These are phyloP conservation scores for Tremella fuciformis DNA, from an alignment of 768 basidiomycete species.

Conservation along the genomic window DNA sequence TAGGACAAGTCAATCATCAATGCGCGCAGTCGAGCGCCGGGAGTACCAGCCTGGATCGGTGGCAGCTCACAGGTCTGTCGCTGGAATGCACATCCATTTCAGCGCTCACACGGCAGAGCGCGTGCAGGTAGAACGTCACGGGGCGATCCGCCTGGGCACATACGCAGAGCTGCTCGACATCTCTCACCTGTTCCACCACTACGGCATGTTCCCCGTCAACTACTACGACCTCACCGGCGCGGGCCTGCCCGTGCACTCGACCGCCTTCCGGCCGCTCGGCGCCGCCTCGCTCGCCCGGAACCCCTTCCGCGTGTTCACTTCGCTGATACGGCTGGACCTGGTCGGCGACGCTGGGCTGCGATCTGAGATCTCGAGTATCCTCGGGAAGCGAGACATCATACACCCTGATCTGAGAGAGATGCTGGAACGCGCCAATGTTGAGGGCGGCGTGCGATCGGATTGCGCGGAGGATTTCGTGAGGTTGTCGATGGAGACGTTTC, in stretches of 20 bases:
- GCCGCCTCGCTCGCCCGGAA: constrained; percentile 30
- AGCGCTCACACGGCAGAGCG: constrained; percentile 21
- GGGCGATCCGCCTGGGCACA: constrained; percentile 45
- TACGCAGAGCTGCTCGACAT: constrained; percentile 35
- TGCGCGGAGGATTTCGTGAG: constrained; percentile 28
- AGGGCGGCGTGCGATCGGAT: constrained; percentile 24
- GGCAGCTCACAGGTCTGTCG: constrained; percentile 30
- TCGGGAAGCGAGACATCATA: constrained; percentile 39
- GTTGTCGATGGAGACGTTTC: constrained; percentile 39
- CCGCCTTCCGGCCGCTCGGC: constrained; percentile 42
- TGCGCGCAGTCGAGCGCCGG: neutral
- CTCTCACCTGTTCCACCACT: constrained; percentile 31
- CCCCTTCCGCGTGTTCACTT: constrained; percentile 47
- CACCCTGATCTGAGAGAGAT: constrained; percentile 21
- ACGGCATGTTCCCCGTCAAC: constrained; percentile 46
- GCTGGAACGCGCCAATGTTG: constrained; percentile 28
- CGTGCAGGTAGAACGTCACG: constrained; percentile 44
- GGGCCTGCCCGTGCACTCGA: constrained; percentile 46
- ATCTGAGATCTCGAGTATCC: constrained; percentile 20
- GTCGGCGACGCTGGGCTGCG: constrained; percentile 30
- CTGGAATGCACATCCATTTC: neutral
- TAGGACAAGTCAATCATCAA: constrained; percentile 34
- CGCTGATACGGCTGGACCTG: constrained; percentile 40
- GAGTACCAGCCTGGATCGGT: constrained; percentile 14
- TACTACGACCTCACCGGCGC: constrained; percentile 43